These are phyloP conservation scores for Scytalidium sp. DNA, from an alignment of 2,329 filamentous ascomycete species.

Conservation along the genomic window DNA sequence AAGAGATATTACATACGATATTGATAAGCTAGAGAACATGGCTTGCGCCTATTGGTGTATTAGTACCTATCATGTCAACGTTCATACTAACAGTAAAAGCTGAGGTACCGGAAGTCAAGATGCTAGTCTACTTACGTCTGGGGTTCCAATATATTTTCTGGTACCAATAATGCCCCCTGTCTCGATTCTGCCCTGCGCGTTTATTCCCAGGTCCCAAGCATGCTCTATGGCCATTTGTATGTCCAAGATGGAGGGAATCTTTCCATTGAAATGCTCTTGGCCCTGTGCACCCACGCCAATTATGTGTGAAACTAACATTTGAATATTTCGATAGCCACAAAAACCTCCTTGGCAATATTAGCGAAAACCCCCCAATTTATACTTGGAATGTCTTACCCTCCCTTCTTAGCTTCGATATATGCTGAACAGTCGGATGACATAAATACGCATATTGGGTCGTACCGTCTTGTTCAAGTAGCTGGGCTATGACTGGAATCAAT, in stretches of 20 bases:
- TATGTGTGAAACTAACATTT: conserved; percentile 83
- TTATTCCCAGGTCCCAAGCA: conserved; percentile 86
- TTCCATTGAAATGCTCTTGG: conserved; percentile 54
- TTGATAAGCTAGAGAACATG: conserved; percentile 66
- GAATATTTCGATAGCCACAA: conserved; percentile 93
- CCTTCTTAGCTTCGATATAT: conserved; percentile 76
- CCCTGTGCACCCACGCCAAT: conserved; percentile 56
- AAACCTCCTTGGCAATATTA: conserved; percentile 63
- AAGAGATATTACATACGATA: conserved; percentile 47
- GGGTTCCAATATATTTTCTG: conserved; percentile 92
- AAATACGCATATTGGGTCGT: conserved; percentile 71
- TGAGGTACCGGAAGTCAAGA: neutral
- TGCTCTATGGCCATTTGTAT: conserved; percentile 84
- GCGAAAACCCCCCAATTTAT: neutral
- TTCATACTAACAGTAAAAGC: conserved; percentile 3
- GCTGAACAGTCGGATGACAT: conserved; percentile 71
- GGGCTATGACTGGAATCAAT: conserved; percentile 59
- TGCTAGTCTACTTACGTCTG: conserved; percentile 59
- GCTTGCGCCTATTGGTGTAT: conserved; percentile 63
- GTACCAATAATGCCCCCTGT: conserved; percentile 87
- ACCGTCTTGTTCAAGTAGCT: conserved; percentile 62
- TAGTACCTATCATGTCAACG: conserved; percentile 4
- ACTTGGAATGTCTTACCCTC: conserved; percentile 52
- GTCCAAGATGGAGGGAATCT: conserved; percentile 72
- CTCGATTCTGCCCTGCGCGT: conserved; percentile 69